Evolutionary conservation across 129 eudicot genomes (phyloP).

Genomic region (Flaveria bidentis): DNA sequence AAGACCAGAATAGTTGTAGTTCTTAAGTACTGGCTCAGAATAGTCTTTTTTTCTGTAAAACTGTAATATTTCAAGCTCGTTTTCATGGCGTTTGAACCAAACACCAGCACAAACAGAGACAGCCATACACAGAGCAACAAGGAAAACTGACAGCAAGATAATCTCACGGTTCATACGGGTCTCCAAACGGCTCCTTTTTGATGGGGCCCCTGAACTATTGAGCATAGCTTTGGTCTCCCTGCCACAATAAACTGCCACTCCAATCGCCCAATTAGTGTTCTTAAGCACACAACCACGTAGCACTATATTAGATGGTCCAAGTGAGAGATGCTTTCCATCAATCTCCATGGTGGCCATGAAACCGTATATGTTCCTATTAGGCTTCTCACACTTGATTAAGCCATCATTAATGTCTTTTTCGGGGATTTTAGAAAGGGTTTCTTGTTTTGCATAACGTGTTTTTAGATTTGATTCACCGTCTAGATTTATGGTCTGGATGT

Average conservation of each 20-base stretch:
- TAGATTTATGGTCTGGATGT: conserved; percentile 86
- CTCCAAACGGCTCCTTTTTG: conserved; percentile 88
- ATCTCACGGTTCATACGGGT: conserved; percentile 84
- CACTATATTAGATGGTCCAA: conserved; percentile 92
- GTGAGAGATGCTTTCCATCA: conserved; percentile 79
- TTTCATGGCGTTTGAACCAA: conserved; percentile 67
- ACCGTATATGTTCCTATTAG: conserved; percentile 92
- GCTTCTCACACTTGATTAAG: conserved; percentile 89
- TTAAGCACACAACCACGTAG: conserved; percentile 91
- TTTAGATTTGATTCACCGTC: conserved; percentile 94
- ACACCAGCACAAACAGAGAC: conserved; percentile 73
- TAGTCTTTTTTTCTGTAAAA: conserved; percentile 69
- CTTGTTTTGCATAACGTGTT: conserved; percentile 94
- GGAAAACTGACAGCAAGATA: conserved; percentile 63
- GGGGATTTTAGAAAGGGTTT: conserved; percentile 62
- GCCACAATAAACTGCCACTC: conserved; percentile 90
- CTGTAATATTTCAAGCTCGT: conserved; percentile 63
- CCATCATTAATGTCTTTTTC: conserved; percentile 65
- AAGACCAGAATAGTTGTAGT: conserved; percentile 79
- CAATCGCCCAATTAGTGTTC: conserved; percentile 87
- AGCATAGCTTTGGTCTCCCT: conserved; percentile 96
- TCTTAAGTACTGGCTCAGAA: conserved; percentile 41
- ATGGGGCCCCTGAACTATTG: conserved; percentile 92
- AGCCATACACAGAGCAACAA: conserved; percentile 59
- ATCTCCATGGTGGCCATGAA: conserved; percentile 86